Evolutionary conservation across 805 yeast genomes (phyloP), one percentile per base, ranked within the genome.

Genomic region (Metschnikowia vanudenii): DNA sequence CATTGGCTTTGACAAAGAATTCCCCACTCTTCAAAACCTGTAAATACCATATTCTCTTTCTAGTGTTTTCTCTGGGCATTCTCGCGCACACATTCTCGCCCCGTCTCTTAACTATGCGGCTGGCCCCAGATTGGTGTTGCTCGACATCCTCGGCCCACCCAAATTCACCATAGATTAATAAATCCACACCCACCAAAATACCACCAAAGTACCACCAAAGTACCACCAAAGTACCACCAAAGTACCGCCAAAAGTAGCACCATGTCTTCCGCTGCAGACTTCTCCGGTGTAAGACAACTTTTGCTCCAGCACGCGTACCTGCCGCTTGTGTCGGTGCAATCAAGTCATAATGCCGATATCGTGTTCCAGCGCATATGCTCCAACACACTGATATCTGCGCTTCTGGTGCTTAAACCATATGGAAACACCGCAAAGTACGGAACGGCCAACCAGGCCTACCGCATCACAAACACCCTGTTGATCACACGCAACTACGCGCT

Each of bases 381-480:
- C 42, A 61, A 64, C 43, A 51, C 55, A 10, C 67, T 64, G 49
- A 42, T 63, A 9, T 71, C 80, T 2, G 58, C 76, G n/a, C 65
- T 79, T 39, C 79, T 73, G 51, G 57, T 81, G 41, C 49, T 82
- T 16, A 63, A 67, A 50, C 82, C 83, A 0, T 80, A 79, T 59
- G 87, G 86, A 5, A 80, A 78, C 53, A 68, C 64, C 48, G 74
- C 79, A 28, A 65, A 68, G 39, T 78, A 78, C 46, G 59, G 63
- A 33, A 54, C 61, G 5, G 62, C 74, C 19, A 62, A 62, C 53
- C 76, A 72, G 52, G 58, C 71, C 22, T 75, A 76, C 54, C 75
- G 72, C 42, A 72, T 79, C 44, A 73, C 77, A 24, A 82, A 77
- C 56, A 71, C 75, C 22, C 83, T 77, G 57, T 65, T 78, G 37